These are phyloP conservation scores for Trichophyton simii DNA, from an alignment of 2,329 filamentous ascomycete genomes.

Conservation along the genomic window DNA sequence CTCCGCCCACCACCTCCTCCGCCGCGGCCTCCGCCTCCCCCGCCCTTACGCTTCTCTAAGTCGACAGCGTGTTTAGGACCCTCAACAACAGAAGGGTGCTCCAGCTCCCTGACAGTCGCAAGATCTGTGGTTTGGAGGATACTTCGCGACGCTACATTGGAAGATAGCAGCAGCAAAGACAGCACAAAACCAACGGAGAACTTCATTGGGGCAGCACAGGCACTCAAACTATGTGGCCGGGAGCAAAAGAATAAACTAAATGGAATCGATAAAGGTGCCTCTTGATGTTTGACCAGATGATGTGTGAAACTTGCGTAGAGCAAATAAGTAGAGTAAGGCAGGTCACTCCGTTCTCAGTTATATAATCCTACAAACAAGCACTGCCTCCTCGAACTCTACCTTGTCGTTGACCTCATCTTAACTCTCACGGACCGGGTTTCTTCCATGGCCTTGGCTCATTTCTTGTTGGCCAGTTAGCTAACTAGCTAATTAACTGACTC, in stretches of 20 bases:
- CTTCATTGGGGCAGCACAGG: constrained; percentile 20
- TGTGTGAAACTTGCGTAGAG: no score
- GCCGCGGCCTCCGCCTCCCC: constrained; percentile 35
- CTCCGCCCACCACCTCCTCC: constrained; percentile 17
- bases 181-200: constrained; percentile 17
- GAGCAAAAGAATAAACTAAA: no score
- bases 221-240: background rate
- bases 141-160: constrained; percentile 19
- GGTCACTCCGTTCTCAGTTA: background rate
- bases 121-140: constrained; percentile 10
- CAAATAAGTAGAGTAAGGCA: no score
- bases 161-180: constrained; percentile 19
- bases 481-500: no score
- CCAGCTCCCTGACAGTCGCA: background rate
- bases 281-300: no score
- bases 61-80: constrained; percentile 14
- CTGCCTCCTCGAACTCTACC: background rate
- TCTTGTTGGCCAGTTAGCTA: no score
- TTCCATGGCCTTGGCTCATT: background rate
- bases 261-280: no score
- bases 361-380: background rate
- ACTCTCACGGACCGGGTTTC: background rate
- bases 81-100: constrained; percentile 1
- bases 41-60: constrained; percentile 39
- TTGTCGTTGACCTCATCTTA: background rate